Percentiles rank a stretch among this genome's conserved stretches.
phyloP scores from a whole-genome alignment of 2,329 filamentous ascomycete genomes.

The Colletotrichum lini region DNA sequence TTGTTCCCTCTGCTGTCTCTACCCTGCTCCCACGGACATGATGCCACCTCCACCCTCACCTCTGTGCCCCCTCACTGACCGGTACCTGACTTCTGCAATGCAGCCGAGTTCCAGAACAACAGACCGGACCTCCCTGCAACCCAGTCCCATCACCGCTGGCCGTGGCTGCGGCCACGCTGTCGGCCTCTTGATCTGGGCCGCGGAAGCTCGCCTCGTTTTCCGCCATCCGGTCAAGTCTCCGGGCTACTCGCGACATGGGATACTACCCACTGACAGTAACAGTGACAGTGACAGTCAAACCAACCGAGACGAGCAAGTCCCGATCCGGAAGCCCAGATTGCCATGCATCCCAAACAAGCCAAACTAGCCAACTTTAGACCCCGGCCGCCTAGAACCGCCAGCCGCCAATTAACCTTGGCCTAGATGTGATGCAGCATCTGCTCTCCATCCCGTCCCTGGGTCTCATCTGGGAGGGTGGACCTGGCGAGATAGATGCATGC shows the following conservation, averaged over 20 bases:
- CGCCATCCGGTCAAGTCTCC: neutral
- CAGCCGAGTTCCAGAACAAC: neutral
- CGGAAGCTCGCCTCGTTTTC: slow-evolving; percentile 2
- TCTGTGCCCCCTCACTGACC: slow-evolving; percentile 12
- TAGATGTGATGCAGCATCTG: slow-evolving; percentile 32
- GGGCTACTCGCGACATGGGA: neutral
- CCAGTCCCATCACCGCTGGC: neutral
- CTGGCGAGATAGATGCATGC: neutral
- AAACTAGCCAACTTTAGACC: slow-evolving; percentile 12
- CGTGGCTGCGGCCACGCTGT: neutral
- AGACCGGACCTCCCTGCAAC: slow-evolving; percentile 15
- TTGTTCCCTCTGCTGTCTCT: neutral
- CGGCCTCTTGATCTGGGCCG: neutral
- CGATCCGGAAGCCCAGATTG: slow-evolving; percentile 27
- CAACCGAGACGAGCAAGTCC: slow-evolving; percentile 10
- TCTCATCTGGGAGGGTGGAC: neutral
- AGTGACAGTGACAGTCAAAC: neutral
- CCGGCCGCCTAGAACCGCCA: slow-evolving; percentile 26
- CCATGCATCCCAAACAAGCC: slow-evolving; percentile 29
- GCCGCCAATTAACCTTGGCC: slow-evolving; percentile 27
- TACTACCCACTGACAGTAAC: neutral
- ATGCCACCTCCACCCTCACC: too few relatives aligned
- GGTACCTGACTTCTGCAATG: slow-evolving; percentile 35
- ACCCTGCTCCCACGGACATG: neutral
- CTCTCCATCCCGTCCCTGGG: slow-evolving; percentile 16